These are phyloP conservation scores for Colletotrichum higginsianum DNA, from an alignment of 2,329 filamentous ascomycete genomes.

Conservation along the genomic window DNA sequence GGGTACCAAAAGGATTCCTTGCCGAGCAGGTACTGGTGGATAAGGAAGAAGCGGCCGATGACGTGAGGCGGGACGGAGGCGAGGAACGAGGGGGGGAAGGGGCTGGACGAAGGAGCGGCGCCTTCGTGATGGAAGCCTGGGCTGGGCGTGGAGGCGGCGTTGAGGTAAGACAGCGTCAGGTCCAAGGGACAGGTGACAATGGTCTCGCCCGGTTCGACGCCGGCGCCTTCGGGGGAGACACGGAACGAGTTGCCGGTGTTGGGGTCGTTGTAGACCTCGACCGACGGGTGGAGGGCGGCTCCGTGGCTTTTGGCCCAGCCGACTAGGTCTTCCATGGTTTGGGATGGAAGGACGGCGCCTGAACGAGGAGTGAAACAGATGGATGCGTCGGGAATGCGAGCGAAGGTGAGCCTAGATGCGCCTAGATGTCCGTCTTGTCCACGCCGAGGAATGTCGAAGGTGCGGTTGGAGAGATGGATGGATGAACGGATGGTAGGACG, in stretches of 20 bases:
- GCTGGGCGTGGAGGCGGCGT: slow-evolving; percentile 58
- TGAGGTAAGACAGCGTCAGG: slow-evolving; percentile 72
- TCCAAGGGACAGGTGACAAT: slow-evolving; percentile 68
- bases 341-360: neutral
- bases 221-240: slow-evolving; percentile 54
- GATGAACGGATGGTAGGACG: too few relatives aligned
- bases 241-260: slow-evolving; percentile 69
- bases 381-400: slow-evolving; percentile 3
- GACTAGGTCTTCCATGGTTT: slow-evolving; percentile 53
- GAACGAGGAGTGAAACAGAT: neutral
- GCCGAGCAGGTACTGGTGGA: slow-evolving; percentile 76
- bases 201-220: slow-evolving; percentile 55
- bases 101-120: slow-evolving; percentile 33
- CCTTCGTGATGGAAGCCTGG: slow-evolving; percentile 43
- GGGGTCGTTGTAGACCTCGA: slow-evolving; percentile 68
- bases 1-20: slow-evolving; percentile 75
- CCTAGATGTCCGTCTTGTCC: neutral
- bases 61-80: slow-evolving; percentile 68
- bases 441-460: slow-evolving; percentile 12
- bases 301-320: slow-evolving; percentile 64
- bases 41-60: slow-evolving; percentile 76
- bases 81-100: slow-evolving; percentile 67
- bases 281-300: slow-evolving; percentile 63
- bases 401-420: neutral
- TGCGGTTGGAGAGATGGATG: neutral